Evolutionary conservation across 176 grass and related monocot species (phyloP).

Genomic region (Carex cristatella): DNA sequence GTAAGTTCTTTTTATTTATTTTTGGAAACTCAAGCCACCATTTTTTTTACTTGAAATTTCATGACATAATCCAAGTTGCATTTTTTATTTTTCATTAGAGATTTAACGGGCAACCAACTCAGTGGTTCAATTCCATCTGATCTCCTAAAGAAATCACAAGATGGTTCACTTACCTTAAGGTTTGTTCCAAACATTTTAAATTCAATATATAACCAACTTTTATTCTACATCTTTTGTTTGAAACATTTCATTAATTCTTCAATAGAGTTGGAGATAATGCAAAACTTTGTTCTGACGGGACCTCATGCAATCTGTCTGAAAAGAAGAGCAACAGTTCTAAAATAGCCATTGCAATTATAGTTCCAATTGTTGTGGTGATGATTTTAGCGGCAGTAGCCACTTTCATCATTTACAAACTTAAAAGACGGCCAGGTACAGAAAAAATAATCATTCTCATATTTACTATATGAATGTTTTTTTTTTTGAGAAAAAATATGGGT

Average conservation of each 20-base stretch:
- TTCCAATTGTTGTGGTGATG: constrained; percentile 18
- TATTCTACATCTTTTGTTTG: background rate
- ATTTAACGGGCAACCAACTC: constrained; percentile 50
- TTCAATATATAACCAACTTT: background rate
- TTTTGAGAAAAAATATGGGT: too few species aligned
- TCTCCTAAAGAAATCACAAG: constrained; percentile 33
- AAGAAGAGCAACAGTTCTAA: constrained; percentile 32
- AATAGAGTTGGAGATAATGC: constrained; percentile 43
- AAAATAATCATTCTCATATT: background rate
- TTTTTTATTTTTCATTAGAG: constrained; percentile 26
- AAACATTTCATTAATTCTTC: background rate
- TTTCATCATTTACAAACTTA: constrained; percentile 18
- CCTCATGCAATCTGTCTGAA: constrained; percentile 24
- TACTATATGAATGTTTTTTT: background rate
- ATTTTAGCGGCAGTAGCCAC: constrained; percentile 11
- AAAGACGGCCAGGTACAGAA: constrained; percentile 24
- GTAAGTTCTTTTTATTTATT: constrained; percentile 28
- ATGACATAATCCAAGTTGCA: background rate
- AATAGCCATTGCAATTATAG: constrained; percentile 31
- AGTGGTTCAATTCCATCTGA: constrained; percentile 36
- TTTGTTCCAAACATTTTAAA: constrained; percentile 14
- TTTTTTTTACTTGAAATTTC: background rate
- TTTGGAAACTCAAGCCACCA: background rate
- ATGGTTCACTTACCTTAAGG: constrained; percentile 42
- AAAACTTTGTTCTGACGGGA: constrained; percentile 31